phyloP scores from a whole-genome alignment of 495 filamentous ascomycete species.

The Wilcoxina mikolae region DNA sequence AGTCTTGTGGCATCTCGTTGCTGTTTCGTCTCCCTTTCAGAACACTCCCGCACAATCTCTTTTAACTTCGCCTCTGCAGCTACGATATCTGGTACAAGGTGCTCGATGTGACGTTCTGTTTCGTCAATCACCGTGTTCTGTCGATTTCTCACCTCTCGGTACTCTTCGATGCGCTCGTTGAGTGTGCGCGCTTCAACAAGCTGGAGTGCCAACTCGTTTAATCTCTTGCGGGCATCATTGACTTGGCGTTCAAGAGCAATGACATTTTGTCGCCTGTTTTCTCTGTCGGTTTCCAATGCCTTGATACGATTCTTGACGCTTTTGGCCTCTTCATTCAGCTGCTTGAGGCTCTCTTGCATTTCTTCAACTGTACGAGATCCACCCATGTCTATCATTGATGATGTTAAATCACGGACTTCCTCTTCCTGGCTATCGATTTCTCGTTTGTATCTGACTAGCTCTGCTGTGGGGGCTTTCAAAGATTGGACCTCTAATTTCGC shows the following conservation, averaged over 20 bases:
- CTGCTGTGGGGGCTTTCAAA: slow-evolving; percentile 57
- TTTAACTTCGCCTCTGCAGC: slow-evolving; percentile 60
- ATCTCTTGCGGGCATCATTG: slow-evolving; percentile 51
- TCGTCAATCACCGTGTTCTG: slow-evolving; percentile 52
- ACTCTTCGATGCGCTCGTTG: slow-evolving; percentile 52
- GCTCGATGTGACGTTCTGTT: slow-evolving; percentile 54
- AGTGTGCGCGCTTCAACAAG: slow-evolving; percentile 63
- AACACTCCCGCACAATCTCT: slow-evolving; percentile 55
- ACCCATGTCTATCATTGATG: slow-evolving; percentile 42
- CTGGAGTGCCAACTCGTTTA: slow-evolving; percentile 53
- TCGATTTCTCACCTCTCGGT: slow-evolving; percentile 48
- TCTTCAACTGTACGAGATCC: slow-evolving; percentile 58
- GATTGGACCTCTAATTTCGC: slow-evolving; percentile 60
- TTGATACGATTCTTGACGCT: slow-evolving; percentile 45
- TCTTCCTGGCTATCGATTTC: slow-evolving; percentile 23
- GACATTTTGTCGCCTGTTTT: slow-evolving; percentile 51
- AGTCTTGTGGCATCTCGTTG: slow-evolving; percentile 57
- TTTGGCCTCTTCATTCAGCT: slow-evolving; percentile 51
- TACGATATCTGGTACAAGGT: slow-evolving; percentile 53
- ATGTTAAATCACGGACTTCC: slow-evolving; percentile 40
- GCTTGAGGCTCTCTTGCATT: slow-evolving; percentile 60
- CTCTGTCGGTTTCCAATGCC: slow-evolving; percentile 52
- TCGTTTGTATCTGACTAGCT: slow-evolving; percentile 53
- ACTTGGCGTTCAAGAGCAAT: slow-evolving; percentile 55
- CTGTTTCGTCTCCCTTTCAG: slow-evolving; percentile 56